A percentile compares a stretch with the other conserved stretches of the same genome.
These are phyloP conservation scores for Jatropha multifida DNA, from an alignment of 441 rosid genomes.

Conservation along the genomic window DNA sequence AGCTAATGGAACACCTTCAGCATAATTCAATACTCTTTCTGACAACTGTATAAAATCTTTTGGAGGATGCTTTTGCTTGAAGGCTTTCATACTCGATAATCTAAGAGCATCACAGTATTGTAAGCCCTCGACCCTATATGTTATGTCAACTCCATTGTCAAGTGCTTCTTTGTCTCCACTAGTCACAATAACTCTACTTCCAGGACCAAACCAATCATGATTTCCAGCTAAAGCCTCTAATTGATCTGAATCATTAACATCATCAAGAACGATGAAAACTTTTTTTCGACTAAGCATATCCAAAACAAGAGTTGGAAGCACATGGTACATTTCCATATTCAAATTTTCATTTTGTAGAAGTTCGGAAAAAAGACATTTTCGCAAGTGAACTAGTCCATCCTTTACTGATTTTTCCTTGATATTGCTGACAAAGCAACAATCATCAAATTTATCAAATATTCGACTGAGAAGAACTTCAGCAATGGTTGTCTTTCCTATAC, in stretches of 20 bases:
- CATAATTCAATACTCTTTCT: not conserved
- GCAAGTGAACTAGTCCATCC: not conserved
- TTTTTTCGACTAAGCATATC: not conserved
- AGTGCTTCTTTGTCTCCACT: slow-evolving; percentile 13
- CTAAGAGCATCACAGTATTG: slow-evolving; percentile 18
- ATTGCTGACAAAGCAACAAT: slow-evolving; percentile 1
- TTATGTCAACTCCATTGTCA: not conserved
- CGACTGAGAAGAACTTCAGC: not conserved
- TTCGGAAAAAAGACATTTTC: not conserved
- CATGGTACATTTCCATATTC: not conserved
- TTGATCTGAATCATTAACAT: slow-evolving; percentile 1
- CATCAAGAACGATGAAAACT: slow-evolving; percentile 19
- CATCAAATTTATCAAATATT: slow-evolving; percentile 1
- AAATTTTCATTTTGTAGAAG: not conserved
- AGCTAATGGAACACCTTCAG: slow-evolving; percentile 21
- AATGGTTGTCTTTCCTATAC: slow-evolving; percentile 20
- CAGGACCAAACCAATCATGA: slow-evolving; percentile 11
- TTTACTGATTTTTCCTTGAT: not conserved
- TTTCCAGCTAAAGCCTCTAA: slow-evolving; percentile 1
- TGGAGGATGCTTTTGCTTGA: not conserved
- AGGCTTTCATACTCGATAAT: slow-evolving; percentile 13
- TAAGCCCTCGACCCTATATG: not conserved
- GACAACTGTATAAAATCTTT: not conserved
- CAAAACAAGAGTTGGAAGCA: not conserved
- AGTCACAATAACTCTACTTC: slow-evolving; percentile 17